Percentiles rank a stretch among this genome's conserved stretches.
These are phyloP conservation scores for Gautieria morchelliformis DNA, from an alignment of 768 basidiomycete species.

Conservation along the genomic window DNA sequence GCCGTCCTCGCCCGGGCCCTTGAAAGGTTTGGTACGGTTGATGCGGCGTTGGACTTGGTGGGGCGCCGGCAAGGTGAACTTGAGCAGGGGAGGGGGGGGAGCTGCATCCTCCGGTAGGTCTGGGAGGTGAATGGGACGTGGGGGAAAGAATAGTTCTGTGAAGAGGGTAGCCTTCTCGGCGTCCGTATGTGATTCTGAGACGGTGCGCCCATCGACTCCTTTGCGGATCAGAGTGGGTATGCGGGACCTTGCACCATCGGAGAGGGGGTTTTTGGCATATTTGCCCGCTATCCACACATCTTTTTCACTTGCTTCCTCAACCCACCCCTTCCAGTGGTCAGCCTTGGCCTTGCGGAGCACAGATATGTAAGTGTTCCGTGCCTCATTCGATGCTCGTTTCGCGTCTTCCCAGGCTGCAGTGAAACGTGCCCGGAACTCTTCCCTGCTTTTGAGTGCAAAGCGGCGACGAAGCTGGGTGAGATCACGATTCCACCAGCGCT, in stretches of 20 bases:
- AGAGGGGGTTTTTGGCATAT: no score
- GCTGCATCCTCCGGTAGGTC: conserved; percentile 1
- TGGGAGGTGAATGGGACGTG: background rate
- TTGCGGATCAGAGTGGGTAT: background rate
- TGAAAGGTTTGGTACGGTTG: background rate
- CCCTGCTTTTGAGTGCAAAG: no score
- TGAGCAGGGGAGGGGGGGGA: conserved; percentile 21
- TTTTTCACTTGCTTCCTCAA: background rate
- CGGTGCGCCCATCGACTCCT: background rate
- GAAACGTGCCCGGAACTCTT: background rate
- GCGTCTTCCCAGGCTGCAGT: background rate
- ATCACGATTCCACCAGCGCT: no score
- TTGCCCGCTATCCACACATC: no score
- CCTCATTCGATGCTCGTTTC: background rate
- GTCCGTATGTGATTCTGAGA: conserved; percentile 10
- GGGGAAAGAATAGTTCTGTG: conserved; percentile 16
- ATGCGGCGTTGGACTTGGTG: background rate
- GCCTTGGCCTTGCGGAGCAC: no score
- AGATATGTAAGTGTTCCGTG: no score
- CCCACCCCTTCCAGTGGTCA: background rate
- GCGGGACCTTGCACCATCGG: background rate
- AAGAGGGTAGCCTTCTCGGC: conserved; percentile 15
- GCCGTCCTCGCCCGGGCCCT: background rate
- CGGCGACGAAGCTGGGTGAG: no score
- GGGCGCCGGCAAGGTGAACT: conserved; percentile 1